phyloP scores from a whole-genome alignment of 495 filamentous ascomycete genomes.

The Neurospora sp. region DNA sequence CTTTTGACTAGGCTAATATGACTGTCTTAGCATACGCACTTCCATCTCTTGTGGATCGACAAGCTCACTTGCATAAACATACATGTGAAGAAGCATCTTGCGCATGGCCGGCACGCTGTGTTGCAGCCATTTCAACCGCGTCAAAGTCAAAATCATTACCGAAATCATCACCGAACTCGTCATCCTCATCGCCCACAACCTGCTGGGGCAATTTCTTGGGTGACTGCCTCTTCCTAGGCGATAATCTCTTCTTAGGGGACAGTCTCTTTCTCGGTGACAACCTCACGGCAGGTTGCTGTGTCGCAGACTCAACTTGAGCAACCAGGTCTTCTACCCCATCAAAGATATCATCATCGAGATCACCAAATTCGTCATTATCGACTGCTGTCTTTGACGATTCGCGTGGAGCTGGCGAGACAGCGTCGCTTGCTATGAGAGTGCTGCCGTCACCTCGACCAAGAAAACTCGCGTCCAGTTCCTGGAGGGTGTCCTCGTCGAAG shows the following conservation, averaged over 20 bases:
- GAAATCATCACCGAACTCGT: slow-evolving; percentile 48
- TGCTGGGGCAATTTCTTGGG: neutral
- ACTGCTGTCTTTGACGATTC: neutral
- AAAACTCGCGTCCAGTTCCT: slow-evolving; percentile 40
- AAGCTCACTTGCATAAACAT: slow-evolving; percentile 29
- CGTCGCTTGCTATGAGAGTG: slow-evolving; percentile 35
- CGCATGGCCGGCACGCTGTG: slow-evolving; percentile 28
- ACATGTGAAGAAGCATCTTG: slow-evolving; percentile 28
- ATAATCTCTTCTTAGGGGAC: neutral
- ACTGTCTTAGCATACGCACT: slow-evolving; percentile 34
- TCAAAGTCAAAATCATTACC: slow-evolving; percentile 63
- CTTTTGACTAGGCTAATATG: slow-evolving; percentile 40
- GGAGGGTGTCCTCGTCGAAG: slow-evolving; percentile 40
- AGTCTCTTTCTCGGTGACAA: neutral
- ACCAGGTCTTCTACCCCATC: slow-evolving; percentile 48
- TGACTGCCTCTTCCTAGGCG: neutral
- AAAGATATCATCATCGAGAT: slow-evolving; percentile 53
- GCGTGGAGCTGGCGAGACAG: slow-evolving; percentile 2
- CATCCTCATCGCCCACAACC: slow-evolving; percentile 1
- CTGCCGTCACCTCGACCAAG: slow-evolving; percentile 41
- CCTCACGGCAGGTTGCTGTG: neutral
- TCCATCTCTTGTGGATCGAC: slow-evolving; percentile 1
- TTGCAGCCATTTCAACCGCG: slow-evolving; percentile 48
- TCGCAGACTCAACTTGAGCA: slow-evolving; percentile 35
- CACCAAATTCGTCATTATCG: slow-evolving; percentile 37